These are phyloP conservation scores for Trametes cubensis DNA, from an alignment of 768 basidiomycete species.

Conservation along the genomic window DNA sequence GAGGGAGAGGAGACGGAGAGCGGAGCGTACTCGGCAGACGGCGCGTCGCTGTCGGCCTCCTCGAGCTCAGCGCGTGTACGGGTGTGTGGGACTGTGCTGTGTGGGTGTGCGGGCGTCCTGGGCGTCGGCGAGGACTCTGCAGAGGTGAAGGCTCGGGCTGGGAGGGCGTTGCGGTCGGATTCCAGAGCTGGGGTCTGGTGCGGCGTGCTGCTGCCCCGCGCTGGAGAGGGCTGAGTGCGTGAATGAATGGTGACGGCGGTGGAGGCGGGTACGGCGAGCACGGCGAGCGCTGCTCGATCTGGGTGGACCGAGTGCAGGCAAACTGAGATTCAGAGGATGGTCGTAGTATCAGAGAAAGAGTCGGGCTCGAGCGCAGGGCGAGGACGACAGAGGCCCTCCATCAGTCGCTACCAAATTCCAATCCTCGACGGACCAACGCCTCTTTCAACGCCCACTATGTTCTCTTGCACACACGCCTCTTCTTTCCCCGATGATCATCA, in stretches of 20 bases:
- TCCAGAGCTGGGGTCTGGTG: conserved; percentile 51
- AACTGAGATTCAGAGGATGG: conserved; percentile 13
- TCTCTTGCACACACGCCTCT: conserved; percentile 3
- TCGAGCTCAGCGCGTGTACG: conserved; percentile 66
- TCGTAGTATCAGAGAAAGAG: conserved; percentile 20
- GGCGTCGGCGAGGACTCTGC: conserved; percentile 11
- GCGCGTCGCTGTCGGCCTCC: conserved; percentile 39
- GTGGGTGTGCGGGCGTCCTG: conserved; percentile 7
- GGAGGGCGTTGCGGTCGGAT: conserved; percentile 14
- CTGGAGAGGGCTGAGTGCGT: conserved; percentile 54
- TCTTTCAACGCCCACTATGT: neutral
- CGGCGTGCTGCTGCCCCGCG: conserved; percentile 54
- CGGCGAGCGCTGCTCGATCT: conserved; percentile 20
- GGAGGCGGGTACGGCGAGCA: conserved; percentile 9
- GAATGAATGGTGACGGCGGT: conserved; percentile 65
- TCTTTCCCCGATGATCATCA: conserved; percentile 1
- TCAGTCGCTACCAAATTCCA: neutral
- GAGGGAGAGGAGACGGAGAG: conserved; percentile 29
- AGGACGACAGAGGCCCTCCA: neutral
- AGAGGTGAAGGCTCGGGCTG: conserved; percentile 27
- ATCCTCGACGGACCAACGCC: neutral
- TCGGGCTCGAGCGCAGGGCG: no score
- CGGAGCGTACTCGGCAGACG: conserved; percentile 20
- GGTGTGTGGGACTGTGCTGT: conserved; percentile 60
- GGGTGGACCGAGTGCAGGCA: conserved; percentile 3